Evolutionary conservation across 441 rosid species (phyloP), one percentile per base, ranked within the genome.

Genomic region (Jatropha multifida): DNA sequence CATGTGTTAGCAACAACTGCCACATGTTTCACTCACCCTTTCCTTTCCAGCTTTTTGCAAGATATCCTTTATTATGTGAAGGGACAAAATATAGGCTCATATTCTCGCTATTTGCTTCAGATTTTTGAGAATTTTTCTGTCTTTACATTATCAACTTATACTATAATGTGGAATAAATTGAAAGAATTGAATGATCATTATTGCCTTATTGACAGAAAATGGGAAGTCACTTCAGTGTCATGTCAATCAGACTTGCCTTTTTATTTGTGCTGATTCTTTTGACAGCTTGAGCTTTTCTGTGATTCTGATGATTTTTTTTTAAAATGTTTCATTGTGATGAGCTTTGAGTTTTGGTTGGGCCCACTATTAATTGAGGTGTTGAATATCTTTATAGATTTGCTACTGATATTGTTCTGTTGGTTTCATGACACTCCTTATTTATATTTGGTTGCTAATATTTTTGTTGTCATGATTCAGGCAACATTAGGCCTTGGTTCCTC

Each of bases 401-500:
- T 75, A 10, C 27, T 49, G 48, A 14, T 46, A 15, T 15, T 66
- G n/a, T 6, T 65, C 23, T 52, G 51, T 13, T 54, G 55, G 55
- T 49, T 10, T 7, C 20, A 18, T 64, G 4, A 23, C 10, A 42
- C 32, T 68, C 14, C 44, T 51, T 14, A 41, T 46, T 40, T 61
- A 6, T 41, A 68, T 73, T 61, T 44, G 18, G 74, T 63, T 17
- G 13, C 56, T 62, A 10, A 49, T 52, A 1, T 27, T 38, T 74
- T 15, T 67, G 68, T 0, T 78, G 17, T 72, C 12, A 69, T 71
- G 40, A 8, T 79, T 69, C 79, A 96, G 99, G 99, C 99, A 64
- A 94, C 98, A 67, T 81, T 96, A 70, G 99, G 99, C 27, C 81
- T 79, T 4, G 99, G 99, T 77, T 85, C 83, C 3, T 78, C 90